A percentile compares a stretch with the other conserved stretches of the same genome.
These are phyloP conservation scores for Fusarium tupiense DNA, from an alignment of 2,329 filamentous ascomycete species.

Conservation along the genomic window DNA sequence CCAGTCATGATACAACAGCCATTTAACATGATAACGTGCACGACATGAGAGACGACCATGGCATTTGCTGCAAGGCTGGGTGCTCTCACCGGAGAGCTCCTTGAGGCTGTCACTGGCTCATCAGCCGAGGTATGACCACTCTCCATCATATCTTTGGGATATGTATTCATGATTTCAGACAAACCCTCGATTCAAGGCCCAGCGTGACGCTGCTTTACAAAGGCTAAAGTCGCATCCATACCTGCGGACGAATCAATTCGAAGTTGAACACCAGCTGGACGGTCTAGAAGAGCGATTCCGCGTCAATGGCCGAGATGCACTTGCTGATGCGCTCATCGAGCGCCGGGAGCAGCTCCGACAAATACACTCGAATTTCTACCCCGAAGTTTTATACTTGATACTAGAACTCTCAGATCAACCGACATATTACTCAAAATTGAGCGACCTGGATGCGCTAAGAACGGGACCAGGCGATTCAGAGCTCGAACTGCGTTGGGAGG, in stretches of 20 bases:
- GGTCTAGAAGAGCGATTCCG: conserved; percentile 89
- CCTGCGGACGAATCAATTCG: conserved; percentile 79
- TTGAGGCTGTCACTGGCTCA: conserved; percentile 69
- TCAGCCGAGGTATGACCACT: conserved; percentile 57
- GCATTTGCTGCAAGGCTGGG: conserved; percentile 73
- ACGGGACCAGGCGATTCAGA: conserved; percentile 54
- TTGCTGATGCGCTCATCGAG: conserved; percentile 75
- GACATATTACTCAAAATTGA: conserved; percentile 72
- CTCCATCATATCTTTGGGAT: background rate
- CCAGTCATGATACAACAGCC: conserved; percentile 30
- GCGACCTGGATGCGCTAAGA: conserved; percentile 67
- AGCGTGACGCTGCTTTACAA: conserved; percentile 61
- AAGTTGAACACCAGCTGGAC: conserved; percentile 70
- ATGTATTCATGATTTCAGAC: conserved; percentile 36
- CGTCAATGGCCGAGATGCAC: conserved; percentile 79
- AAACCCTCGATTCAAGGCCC: conserved; percentile 52
- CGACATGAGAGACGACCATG: conserved; percentile 60
- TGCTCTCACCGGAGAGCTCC: conserved; percentile 75
- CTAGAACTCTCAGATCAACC: conserved; percentile 86
- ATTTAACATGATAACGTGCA: conserved; percentile 15
- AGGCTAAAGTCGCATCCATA: conserved; percentile 65
- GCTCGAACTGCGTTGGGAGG: conserved; percentile 74
- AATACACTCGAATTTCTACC: conserved; percentile 70
- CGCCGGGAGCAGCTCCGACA: conserved; percentile 68
- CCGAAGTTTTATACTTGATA: conserved; percentile 82